These are phyloP conservation scores for Prunus mume DNA, from an alignment of 306 rosid genomes.

Conservation along the genomic window DNA sequence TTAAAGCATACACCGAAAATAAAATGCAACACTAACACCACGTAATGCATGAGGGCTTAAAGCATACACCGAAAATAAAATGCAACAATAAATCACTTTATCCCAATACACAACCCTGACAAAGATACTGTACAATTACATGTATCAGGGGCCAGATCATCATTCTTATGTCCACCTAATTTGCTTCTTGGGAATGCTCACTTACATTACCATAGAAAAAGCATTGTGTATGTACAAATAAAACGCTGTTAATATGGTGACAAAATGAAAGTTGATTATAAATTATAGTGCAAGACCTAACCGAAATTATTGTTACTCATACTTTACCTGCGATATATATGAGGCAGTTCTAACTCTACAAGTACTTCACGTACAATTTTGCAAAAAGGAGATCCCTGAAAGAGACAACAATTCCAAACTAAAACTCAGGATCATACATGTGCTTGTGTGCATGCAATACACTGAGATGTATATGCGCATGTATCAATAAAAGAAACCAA, in stretches of 20 bases:
- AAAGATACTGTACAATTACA: background rate
- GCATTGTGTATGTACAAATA: background rate
- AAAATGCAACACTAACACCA: background rate
- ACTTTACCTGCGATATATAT: conserved; percentile 58
- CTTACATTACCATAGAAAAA: background rate
- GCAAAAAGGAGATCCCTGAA: conserved; percentile 97
- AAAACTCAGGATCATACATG: background rate
- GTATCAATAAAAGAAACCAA: background rate
- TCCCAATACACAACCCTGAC: background rate
- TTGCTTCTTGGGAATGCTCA: background rate
- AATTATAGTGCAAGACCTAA: background rate
- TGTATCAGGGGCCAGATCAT: background rate
- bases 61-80: background rate
- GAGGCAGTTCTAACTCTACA: conserved; percentile 92
- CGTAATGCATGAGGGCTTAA: background rate
- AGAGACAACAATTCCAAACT: conserved; percentile 27
- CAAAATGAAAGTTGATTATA: background rate
- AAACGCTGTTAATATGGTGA: background rate
- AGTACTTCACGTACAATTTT: conserved; percentile 91
- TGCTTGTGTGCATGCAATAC: background rate
- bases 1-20: background rate
- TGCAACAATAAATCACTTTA: background rate
- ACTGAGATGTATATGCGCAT: background rate
- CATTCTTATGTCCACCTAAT: background rate
- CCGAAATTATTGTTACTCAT: background rate